Conservation (phyloP, 2,329 filamentous ascomycete species). For the Aspergillus sp. region DNA sequence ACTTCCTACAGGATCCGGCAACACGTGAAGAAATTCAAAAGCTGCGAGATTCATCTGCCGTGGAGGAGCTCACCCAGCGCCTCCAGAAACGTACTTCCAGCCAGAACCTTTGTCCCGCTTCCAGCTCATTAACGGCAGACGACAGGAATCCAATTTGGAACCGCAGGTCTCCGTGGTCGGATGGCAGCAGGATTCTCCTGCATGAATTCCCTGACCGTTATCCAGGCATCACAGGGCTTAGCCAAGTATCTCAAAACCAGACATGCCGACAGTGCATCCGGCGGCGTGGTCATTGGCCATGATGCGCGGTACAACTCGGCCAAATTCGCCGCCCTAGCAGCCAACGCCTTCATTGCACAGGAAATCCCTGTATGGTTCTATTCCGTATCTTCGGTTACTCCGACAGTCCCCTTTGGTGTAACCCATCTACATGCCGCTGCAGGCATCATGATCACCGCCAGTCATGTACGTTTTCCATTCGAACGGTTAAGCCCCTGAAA, state of each 20-base stretch:
- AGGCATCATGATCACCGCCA: conserved; percentile 66
- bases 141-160: conserved; percentile 59
- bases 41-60: conserved; percentile 47
- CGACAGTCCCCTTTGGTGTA: conserved; percentile 62
- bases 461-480: conserved; percentile 45
- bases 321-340: conserved; percentile 60
- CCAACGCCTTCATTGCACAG: conserved; percentile 58
- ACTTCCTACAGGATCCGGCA: conserved; percentile 42
- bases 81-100: conserved; percentile 48
- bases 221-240: conserved; percentile 65
- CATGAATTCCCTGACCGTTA: conserved; percentile 60
- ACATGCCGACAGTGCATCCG: conserved; percentile 40
- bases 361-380: conserved; percentile 61
- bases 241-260: conserved; percentile 57
- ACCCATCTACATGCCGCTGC: conserved; percentile 53
- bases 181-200: conserved; percentile 66
- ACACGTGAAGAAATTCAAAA: conserved; percentile 56
- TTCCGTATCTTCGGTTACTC: conserved; percentile 57
- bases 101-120: neutral
- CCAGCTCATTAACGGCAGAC: conserved; percentile 6
- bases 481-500: neutral
- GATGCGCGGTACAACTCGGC: conserved; percentile 64
- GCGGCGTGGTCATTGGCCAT: conserved; percentile 60
- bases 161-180: conserved; percentile 60
- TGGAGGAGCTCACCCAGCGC: conserved; percentile 51